Base-by-base conservation (phyloP, 2,329 filamentous ascomycete species). In the Rhytidhysteron rufulum region DNA sequence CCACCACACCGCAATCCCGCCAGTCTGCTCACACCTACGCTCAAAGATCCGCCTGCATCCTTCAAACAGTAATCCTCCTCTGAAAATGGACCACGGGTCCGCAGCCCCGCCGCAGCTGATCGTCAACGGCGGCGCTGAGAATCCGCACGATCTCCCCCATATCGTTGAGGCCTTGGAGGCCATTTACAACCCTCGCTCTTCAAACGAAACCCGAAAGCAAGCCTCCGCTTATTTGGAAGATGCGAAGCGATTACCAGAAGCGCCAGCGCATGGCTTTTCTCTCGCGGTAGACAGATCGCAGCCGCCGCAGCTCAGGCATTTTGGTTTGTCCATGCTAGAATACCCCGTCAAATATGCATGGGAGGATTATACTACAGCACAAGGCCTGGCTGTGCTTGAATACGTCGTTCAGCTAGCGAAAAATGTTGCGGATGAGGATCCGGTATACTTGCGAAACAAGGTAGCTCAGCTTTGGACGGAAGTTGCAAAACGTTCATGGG, bases 381-480 rank as follows among this genome's bases (percentile, higher is more conserved):
- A 95, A 63, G 80, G 81, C 15, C 69, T 71, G 20, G 78, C 79
- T 38, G 68, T 98, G 40, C 80, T 87, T 36, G 74, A 75, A 43
- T 93, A 90, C 78, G 80, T 95, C 31, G 68, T 95, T 41, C 76
- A 84, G 60, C 81, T 98, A 10, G 86, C 88, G 10, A 80, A 85
- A 56, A 76, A 78, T 45, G 73, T 94, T 31, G 74, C 79, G 4
- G 77, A 77, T 33, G 77, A 82, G 16, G 91, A 97, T 60, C 87
- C 88, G 3, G 66, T 78, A 22, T 98, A 90, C 62, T 72, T 96
- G 49, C 79, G 91, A 53, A 97, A 95, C 74, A 98, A 98, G 70
- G 84, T 93, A 24, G 88, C 88, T 20, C 86, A 95, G 67, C 71
- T 98, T 46, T 98, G 93, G 93, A 87, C 90, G 6, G 93, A 97